A percentile compares a stretch with the other conserved stretches of the same genome.
Evolutionary conservation across 1,139 yeast species (phyloP).

Genomic region (Arxiozyma heterogenica): DNA sequence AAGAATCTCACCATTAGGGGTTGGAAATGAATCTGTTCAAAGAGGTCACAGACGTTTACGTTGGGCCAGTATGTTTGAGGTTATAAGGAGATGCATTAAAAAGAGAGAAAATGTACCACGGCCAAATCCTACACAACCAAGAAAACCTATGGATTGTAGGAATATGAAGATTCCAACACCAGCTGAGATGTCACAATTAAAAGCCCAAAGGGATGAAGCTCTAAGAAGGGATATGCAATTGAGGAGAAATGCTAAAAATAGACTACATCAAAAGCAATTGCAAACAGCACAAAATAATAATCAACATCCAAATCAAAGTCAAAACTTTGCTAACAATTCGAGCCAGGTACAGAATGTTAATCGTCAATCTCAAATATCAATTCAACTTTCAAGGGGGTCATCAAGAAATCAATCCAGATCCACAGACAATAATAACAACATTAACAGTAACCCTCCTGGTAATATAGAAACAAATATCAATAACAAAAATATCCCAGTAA

Average conservation of each 20-base stretch:
- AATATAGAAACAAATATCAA: background rate
- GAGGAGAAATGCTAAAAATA: conserved; percentile 28
- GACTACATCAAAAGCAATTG: conserved; percentile 24
- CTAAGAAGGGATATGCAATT: conserved; percentile 35
- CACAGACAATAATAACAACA: background rate
- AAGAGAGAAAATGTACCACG: conserved; percentile 68
- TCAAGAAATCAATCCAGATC: background rate
- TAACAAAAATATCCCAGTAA: background rate
- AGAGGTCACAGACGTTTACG: conserved; percentile 83
- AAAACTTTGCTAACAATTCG: background rate
- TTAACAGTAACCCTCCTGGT: background rate
- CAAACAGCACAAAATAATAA: conserved; percentile 12
- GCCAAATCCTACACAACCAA: conserved; percentile 39
- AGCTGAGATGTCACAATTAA: conserved; percentile 68
- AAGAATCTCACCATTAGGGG: conserved; percentile 84
- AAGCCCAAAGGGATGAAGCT: conserved; percentile 77
- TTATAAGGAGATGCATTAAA: conserved; percentile 80
- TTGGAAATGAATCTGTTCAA: conserved; percentile 82
- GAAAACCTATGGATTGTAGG: conserved; percentile 34
- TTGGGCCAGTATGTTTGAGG: conserved; percentile 97
- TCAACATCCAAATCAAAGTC: conserved; percentile 18
- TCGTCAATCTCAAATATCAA: conserved; percentile 1
- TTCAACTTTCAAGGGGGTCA: conserved; percentile 3
- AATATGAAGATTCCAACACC: conserved; percentile 58
- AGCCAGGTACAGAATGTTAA: background rate